Evolutionary conservation across 73 alveolate species (phyloP).

Genomic region (Stentor roeselii): DNA sequence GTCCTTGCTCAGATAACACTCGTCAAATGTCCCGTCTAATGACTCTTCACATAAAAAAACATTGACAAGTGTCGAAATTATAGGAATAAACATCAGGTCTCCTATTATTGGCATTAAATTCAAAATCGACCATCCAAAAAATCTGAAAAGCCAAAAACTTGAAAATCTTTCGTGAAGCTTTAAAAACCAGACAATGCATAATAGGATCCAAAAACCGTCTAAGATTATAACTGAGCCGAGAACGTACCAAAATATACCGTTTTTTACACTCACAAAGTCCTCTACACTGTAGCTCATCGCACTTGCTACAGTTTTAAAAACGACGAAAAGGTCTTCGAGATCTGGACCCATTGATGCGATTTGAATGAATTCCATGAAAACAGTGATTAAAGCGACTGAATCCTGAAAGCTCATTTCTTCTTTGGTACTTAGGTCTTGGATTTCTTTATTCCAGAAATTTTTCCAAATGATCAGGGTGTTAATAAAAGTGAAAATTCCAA

Average conservation of each 20-base stretch:
- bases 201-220: background rate
- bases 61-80: background rate
- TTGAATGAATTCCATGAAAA: background rate
- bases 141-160: background rate
- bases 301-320: background rate
- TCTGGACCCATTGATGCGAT: background rate
- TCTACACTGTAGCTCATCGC: background rate
- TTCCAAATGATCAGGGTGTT: background rate
- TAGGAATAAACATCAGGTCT: constrained; percentile 3
- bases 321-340: background rate
- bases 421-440: background rate
- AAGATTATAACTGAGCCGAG: background rate
- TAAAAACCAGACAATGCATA: background rate
- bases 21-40: background rate
- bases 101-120: constrained; percentile 19
- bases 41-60: constrained; percentile 25
- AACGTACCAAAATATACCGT: background rate
- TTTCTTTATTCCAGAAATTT: background rate
- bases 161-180: background rate
- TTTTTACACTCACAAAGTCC: background rate
- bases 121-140: background rate
- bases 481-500: background rate
- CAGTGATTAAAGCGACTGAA: background rate
- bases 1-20: background rate
- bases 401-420: background rate